Conservation (phyloP, 2,329 filamentous ascomycete species). For the Calonectria pseudoreteaudii region DNA sequence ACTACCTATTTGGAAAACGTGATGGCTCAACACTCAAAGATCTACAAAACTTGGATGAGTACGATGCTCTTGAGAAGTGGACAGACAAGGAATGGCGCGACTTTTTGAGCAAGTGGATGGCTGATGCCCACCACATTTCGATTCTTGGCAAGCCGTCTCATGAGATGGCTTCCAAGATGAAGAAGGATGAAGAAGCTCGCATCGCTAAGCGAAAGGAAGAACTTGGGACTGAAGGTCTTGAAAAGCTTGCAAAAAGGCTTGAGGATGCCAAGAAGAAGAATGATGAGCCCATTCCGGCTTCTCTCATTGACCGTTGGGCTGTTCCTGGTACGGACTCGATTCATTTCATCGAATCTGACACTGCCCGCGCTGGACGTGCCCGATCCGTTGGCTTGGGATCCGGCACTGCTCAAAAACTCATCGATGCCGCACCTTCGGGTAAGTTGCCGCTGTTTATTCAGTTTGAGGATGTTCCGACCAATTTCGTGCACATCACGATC, state of each 20-base stretch:
- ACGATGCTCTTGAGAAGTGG: constrained; percentile 82
- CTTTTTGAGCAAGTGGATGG: constrained; percentile 86
- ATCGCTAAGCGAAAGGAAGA: constrained; percentile 82
- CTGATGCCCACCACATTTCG: constrained; percentile 87
- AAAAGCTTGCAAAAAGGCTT: constrained; percentile 78
- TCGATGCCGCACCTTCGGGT: constrained; percentile 74
- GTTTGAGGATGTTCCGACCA: constrained; percentile 93
- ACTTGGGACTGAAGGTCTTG: constrained; percentile 85
- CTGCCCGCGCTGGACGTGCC: constrained; percentile 85
- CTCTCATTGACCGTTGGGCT: constrained; percentile 83
- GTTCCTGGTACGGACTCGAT: constrained; percentile 92
- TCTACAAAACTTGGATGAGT: constrained; percentile 67
- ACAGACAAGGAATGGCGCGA: constrained; percentile 84
- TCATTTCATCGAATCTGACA: constrained; percentile 90
- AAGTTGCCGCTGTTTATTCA: constrained; percentile 90
- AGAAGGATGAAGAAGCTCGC: constrained; percentile 82
- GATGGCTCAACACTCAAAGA: constrained; percentile 81
- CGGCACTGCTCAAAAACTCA: constrained; percentile 78
- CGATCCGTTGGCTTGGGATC: constrained; percentile 74
- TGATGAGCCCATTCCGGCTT: constrained; percentile 84
- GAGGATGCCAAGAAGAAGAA: constrained; percentile 90
- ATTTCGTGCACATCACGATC: constrained; percentile 88
- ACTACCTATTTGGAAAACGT: constrained; percentile 89
- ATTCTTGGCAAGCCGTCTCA: constrained; percentile 89
- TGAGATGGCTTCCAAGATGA: constrained; percentile 82